Percentiles rank a stretch among this genome's conserved stretches.
Evolutionary conservation across 495 filamentous ascomycete species (phyloP).

Genomic region (Xylaria cubensis): DNA sequence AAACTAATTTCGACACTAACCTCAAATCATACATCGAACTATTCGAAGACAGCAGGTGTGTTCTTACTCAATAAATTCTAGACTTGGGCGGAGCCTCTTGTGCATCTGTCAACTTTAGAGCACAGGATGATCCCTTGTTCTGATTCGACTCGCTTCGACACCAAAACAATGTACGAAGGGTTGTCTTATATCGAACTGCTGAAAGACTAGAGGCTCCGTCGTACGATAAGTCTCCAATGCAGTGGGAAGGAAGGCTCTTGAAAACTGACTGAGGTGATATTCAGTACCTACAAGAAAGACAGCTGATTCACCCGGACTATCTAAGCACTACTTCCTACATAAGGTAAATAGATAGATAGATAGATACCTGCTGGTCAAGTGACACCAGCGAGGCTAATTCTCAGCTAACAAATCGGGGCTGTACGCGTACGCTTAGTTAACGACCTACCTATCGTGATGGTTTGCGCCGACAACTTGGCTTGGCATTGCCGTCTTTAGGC

Average conservation of each 20-base stretch:
- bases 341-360: not conserved
- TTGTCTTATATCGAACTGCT: not conserved
- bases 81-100: not conserved
- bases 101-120: not conserved
- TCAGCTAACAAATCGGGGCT: not conserved
- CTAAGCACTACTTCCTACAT: slow-evolving; percentile 1
- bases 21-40: not conserved
- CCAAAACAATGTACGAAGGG: not conserved
- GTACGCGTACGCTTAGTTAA: not conserved
- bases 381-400: not conserved
- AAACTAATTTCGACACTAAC: not conserved
- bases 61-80: not conserved
- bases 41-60: not conserved
- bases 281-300: not conserved
- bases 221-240: not conserved
- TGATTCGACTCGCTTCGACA: not conserved
- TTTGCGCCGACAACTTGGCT: slow-evolving; percentile 8
- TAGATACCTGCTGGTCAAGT: not conserved
- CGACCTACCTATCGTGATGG: slow-evolving; percentile 24
- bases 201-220: not conserved
- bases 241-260: not conserved
- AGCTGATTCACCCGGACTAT: not conserved
- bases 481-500: slow-evolving; percentile 5
- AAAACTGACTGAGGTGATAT: not conserved
- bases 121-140: not conserved